Evolutionary conservation across 148 eudicot species (phyloP), one percentile per base, ranked within the genome.

Genomic region (Simmondsia chinensis): DNA sequence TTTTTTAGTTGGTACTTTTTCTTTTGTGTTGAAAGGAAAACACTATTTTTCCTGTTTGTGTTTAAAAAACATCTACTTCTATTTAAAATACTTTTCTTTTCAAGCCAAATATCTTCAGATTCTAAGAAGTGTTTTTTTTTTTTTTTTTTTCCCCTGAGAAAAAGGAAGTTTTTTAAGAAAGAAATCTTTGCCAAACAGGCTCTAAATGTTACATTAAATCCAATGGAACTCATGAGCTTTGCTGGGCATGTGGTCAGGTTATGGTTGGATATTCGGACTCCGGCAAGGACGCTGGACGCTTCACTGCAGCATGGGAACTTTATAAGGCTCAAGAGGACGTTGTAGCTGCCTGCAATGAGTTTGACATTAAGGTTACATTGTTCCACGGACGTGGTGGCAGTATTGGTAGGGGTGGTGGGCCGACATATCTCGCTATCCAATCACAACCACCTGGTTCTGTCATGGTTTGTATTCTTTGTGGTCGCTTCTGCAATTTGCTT

Each of bases 401-500:
- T 32, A 69, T 87, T 28, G 96, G 96, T 25, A 81, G 96, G 52
- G 96, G 96, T 43, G 96, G 96, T 21, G 96, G 96, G 50, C 96
- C 96, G 11, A 87, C 94, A 9, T 71, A 82, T 65, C 82, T 82
- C 43, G 96, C 96, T 33, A 87, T 87, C 60, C 94, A 87, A 46
- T 87, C 96, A 22, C 96, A 87, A 38, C 96, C 96, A 5, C 96
- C 96, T 19, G 96, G 96, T 43, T 87, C 96, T 20, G 96, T 87
- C 1, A 83, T 83, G 96, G 94, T 87, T 41, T 46, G 65, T 51
- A 4, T 16, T 49, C 12, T 20, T 21, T 43, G 13, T 13, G 11
- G 1, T 13, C 5, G 22, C 4, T 26, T 39, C 14, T 17, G 25
- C 24, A 9, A 9, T 30, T 26, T 1, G 41, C n/a, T 33, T 33